Evolutionary conservation across 2,329 filamentous ascomycete genomes (phyloP).

Genomic region (Pseudocercospora musae): DNA sequence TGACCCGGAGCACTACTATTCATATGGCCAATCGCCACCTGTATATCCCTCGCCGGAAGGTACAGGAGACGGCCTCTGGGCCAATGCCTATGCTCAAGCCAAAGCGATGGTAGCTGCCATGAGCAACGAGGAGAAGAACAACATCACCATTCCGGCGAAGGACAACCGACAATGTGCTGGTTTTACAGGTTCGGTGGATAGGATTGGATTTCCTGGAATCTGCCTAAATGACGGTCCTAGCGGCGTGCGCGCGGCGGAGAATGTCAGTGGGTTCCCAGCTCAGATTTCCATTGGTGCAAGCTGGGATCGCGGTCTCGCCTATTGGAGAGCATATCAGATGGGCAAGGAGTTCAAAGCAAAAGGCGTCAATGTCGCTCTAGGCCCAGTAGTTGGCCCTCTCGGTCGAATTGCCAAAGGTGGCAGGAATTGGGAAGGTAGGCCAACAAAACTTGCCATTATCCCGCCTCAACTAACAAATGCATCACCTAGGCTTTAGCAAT

Average conservation of each 20-base stretch:
- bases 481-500: constrained; percentile 55
- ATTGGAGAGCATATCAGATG: constrained; percentile 33
- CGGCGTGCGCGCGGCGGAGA: constrained; percentile 45
- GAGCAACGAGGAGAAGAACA: constrained; percentile 39
- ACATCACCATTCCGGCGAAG: constrained; percentile 35
- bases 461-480: not conserved
- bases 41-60: constrained; percentile 30
- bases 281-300: constrained; percentile 37
- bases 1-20: constrained; percentile 28
- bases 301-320: constrained; percentile 37
- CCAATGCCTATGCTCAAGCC: constrained; percentile 41
- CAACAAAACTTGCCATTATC: constrained; percentile 2
- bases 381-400: constrained; percentile 32
- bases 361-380: constrained; percentile 32
- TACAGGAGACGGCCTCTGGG: constrained; percentile 33
- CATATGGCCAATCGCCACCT: constrained; percentile 32
- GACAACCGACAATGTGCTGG: constrained; percentile 44
- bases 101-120: constrained; percentile 39
- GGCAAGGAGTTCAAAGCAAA: constrained; percentile 34
- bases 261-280: constrained; percentile 39
- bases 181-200: constrained; percentile 48
- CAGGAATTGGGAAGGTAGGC: constrained; percentile 31
- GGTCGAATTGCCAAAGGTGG: constrained; percentile 33
- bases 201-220: constrained; percentile 41
- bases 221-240: constrained; percentile 42